phyloP scores from a whole-genome alignment of 441 rosid species.

The Euphorbia corollata region DNA sequence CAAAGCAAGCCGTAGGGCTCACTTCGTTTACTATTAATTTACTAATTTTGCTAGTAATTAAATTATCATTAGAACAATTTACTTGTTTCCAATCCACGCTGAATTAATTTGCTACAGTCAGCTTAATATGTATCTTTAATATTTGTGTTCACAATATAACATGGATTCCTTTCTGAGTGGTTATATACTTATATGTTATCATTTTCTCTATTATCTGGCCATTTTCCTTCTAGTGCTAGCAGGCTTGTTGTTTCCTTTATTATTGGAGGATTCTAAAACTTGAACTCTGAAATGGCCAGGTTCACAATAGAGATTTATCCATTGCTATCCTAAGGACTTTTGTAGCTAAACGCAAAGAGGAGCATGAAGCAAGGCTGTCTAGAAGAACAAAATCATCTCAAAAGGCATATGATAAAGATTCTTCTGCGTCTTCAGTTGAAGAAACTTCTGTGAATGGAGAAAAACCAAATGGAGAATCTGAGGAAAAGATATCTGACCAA shows the following conservation, averaged over 20 bases:
- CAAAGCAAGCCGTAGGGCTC: not conserved
- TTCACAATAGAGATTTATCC: slow-evolving; percentile 86
- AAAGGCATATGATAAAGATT: slow-evolving; percentile 40
- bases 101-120: too few species aligned
- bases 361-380: slow-evolving; percentile 54
- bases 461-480: slow-evolving; percentile 42
- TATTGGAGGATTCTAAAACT: slow-evolving; percentile 4
- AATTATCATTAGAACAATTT: not conserved
- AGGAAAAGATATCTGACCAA: slow-evolving; percentile 36
- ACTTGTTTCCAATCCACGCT: too few species aligned
- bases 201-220: not conserved
- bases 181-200: not conserved
- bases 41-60: not conserved
- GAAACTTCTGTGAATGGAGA: slow-evolving; percentile 29
- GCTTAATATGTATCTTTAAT: not conserved
- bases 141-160: not conserved
- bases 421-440: slow-evolving; percentile 29
- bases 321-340: slow-evolving; percentile 83
- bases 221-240: slow-evolving; percentile 1
- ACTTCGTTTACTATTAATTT: not conserved
- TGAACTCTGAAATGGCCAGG: slow-evolving; percentile 37
- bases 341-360: slow-evolving; percentile 59
- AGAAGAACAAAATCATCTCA: slow-evolving; percentile 46
- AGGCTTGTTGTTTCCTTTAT: slow-evolving; percentile 1
- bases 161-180: not conserved